Conservation (phyloP, 148 eudicot species). For the Rhododendron ovatum region DNA sequence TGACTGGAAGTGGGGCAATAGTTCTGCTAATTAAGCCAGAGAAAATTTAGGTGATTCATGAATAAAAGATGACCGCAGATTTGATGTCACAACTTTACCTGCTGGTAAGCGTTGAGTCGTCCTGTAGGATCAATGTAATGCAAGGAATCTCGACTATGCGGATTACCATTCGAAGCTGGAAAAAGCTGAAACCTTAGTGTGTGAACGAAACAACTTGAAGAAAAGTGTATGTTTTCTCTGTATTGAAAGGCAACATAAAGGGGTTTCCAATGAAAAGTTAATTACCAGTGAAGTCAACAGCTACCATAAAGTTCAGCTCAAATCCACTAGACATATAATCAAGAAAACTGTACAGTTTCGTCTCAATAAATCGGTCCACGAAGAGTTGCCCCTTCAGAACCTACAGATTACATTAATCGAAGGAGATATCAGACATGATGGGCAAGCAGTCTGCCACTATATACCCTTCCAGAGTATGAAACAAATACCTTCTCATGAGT, state of each 20-base stretch:
- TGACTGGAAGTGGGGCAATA: neutral
- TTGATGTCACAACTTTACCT: conserved; percentile 33
- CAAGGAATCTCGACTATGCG: conserved; percentile 56
- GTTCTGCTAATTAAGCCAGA: neutral
- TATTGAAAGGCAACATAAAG: neutral
- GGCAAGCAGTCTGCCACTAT: neutral
- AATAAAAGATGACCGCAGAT: neutral
- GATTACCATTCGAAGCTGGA: conserved; percentile 85
- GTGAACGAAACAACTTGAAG: neutral
- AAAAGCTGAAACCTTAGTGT: neutral
- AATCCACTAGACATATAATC: conserved; percentile 94
- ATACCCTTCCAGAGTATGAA: neutral
- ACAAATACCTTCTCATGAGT: conserved; percentile 64
- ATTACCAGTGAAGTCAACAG: conserved; percentile 94
- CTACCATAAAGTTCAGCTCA: conserved; percentile 56
- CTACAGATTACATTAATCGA: conserved; percentile 39
- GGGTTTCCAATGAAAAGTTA: neutral
- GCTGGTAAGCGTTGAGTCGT: conserved; percentile 82
- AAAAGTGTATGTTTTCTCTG: neutral
- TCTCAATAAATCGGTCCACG: conserved; percentile 67
- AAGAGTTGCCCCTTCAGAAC: conserved; percentile 75
- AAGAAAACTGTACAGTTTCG: conserved; percentile 66
- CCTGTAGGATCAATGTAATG: conserved; percentile 89
- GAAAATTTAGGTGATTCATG: neutral
- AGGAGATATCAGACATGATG: conserved; percentile 19